Percentiles rank a stretch among this genome's conserved stretches.
Conservation (phyloP, 2,329 filamentous ascomycete species). For the Fusarium nygamai region DNA sequence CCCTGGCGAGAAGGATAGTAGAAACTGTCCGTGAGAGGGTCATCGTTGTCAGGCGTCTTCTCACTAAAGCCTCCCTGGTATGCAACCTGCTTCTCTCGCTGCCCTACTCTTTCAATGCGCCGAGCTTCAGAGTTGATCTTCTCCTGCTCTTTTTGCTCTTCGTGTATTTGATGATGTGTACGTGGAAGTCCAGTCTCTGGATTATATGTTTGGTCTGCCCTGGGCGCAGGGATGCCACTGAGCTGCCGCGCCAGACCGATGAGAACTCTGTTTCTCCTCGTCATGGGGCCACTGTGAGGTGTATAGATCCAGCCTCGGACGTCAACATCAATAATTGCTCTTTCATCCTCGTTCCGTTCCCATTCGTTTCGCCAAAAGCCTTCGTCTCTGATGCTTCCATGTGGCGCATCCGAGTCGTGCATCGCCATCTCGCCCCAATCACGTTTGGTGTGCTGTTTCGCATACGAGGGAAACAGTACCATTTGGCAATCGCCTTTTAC, state of each 20-base stretch:
- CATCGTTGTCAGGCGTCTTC: constrained; percentile 59
- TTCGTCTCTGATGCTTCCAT: constrained; percentile 64
- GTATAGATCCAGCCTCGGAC: constrained; percentile 95
- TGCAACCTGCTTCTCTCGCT: constrained; percentile 76
- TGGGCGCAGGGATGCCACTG: constrained; percentile 83
- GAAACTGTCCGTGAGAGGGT: constrained; percentile 46
- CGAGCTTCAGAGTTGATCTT: constrained; percentile 79
- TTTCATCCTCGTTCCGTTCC: constrained; percentile 82
- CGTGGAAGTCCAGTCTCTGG: constrained; percentile 32
- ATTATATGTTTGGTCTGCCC: constrained; percentile 48
- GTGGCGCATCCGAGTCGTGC: constrained; percentile 45
- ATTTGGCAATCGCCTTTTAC: constrained; percentile 88
- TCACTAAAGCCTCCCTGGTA: constrained; percentile 80
- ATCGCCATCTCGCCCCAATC: constrained; percentile 47
- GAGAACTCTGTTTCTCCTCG: constrained; percentile 84
- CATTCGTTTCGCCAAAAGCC: constrained; percentile 83
- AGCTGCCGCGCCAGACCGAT: constrained; percentile 87
- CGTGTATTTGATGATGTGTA: constrained; percentile 47
- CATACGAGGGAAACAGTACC: constrained; percentile 95
- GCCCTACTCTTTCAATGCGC: constrained; percentile 77
- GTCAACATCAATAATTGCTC: constrained; percentile 91
- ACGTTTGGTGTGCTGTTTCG: constrained; percentile 72
- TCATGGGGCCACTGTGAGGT: constrained; percentile 86
- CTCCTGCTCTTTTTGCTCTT: constrained; percentile 66
- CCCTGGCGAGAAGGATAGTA: constrained; percentile 46